These are phyloP conservation scores for Epichloe uncinata DNA, from an alignment of 2,329 filamentous ascomycete genomes.

Conservation along the genomic window DNA sequence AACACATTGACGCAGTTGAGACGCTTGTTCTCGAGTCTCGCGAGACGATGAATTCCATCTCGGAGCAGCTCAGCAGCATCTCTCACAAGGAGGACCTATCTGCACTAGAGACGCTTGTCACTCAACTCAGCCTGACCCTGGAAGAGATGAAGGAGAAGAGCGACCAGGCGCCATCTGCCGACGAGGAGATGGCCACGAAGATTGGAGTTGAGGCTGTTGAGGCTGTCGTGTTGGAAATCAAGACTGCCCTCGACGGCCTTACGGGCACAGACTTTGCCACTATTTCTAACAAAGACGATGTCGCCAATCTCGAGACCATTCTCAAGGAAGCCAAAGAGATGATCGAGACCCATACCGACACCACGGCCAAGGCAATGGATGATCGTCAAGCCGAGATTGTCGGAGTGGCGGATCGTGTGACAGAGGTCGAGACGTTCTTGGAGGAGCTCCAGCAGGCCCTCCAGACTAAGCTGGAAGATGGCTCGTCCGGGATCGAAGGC, in stretches of 20 bases:
- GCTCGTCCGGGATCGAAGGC: slow-evolving; percentile 56
- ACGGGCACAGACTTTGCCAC: slow-evolving; percentile 55
- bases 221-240: slow-evolving; percentile 73
- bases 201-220: slow-evolving; percentile 72
- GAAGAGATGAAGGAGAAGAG: slow-evolving; percentile 56
- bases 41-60: slow-evolving; percentile 54
- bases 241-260: slow-evolving; percentile 61
- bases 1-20: slow-evolving; percentile 55
- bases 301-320: slow-evolving; percentile 48
- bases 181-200: slow-evolving; percentile 59
- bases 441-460: slow-evolving; percentile 67
- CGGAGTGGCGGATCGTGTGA: slow-evolving; percentile 62
- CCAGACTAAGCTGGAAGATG: slow-evolving; percentile 63
- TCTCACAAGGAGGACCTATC: slow-evolving; percentile 69
- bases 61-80: slow-evolving; percentile 52
- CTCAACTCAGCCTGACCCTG: slow-evolving; percentile 60
- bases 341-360: slow-evolving; percentile 52
- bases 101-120: slow-evolving; percentile 63
- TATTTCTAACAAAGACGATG: slow-evolving; percentile 63
- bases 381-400: slow-evolving; percentile 75
- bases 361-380: slow-evolving; percentile 67
- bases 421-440: slow-evolving; percentile 64
- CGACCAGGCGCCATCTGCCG: slow-evolving; percentile 36
- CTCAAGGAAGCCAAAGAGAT: slow-evolving; percentile 61
- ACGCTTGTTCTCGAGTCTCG: slow-evolving; percentile 56